phyloP scores from a whole-genome alignment of 2,329 filamentous ascomycete species.

The Xylariaceae sp. region DNA sequence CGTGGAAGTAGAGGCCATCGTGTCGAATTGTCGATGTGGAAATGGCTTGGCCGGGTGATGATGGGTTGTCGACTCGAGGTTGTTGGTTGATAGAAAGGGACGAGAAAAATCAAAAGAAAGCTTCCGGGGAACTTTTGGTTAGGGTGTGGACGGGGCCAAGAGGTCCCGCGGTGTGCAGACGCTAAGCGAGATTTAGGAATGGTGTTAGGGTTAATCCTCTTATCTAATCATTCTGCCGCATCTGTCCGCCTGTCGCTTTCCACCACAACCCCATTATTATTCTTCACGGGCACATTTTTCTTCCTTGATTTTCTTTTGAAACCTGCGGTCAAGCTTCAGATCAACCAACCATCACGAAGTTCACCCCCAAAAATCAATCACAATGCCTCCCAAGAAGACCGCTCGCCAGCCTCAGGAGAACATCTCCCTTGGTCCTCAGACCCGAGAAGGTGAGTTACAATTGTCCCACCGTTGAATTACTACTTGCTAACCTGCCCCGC shows the following conservation, averaged over 20 bases:
- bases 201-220: conserved; percentile 32
- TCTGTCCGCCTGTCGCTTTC: conserved; percentile 30
- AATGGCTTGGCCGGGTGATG: conserved; percentile 25
- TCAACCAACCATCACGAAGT: conserved; percentile 32
- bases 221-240: conserved; percentile 15
- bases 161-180: conserved; percentile 5
- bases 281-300: conserved; percentile 7
- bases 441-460: conserved; percentile 78
- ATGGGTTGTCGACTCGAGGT: conserved; percentile 34
- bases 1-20: conserved; percentile 41
- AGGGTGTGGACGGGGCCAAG: neutral
- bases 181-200: conserved; percentile 19
- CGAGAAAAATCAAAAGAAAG: conserved; percentile 12
- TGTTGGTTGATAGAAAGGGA: conserved; percentile 29
- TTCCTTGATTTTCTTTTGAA: conserved; percentile 22
- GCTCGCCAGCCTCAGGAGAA: conserved; percentile 88
- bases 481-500: conserved; percentile 29
- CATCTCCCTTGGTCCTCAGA: conserved; percentile 95
- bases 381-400: conserved; percentile 94
- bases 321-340: conserved; percentile 22
- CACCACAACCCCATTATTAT: conserved; percentile 18
- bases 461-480: conserved; percentile 6
- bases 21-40: conserved; percentile 35
- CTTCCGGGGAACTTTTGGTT: conserved; percentile 18
- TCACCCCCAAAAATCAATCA: conserved; percentile 39